Evolutionary conservation across 2,329 filamentous ascomycete genomes (phyloP).

Genomic region (Leptosphaerulina australis): DNA sequence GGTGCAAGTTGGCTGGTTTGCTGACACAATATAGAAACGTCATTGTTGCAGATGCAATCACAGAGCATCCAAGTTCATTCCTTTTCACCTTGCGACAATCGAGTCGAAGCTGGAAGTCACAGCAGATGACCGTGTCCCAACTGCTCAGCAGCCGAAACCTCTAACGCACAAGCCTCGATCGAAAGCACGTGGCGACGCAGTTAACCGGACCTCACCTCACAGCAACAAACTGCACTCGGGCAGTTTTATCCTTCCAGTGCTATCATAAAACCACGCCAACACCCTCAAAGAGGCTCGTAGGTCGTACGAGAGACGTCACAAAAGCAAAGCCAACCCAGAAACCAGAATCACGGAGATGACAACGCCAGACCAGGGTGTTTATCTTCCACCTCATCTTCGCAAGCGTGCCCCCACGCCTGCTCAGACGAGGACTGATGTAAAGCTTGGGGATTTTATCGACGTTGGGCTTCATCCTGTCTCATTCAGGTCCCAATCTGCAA

Average conservation of each 20-base stretch:
- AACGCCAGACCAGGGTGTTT: no score
- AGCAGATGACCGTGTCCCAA: not conserved
- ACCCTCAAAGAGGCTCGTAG: not conserved
- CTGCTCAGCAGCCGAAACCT: slow-evolving; percentile 12
- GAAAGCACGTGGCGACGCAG: slow-evolving; percentile 10
- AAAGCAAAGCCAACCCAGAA: not conserved
- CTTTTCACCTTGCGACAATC: not conserved
- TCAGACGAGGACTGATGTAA: slow-evolving; percentile 10
- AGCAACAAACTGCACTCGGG: slow-evolving; percentile 7
- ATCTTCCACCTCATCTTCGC: slow-evolving; percentile 37
- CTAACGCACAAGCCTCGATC: not conserved
- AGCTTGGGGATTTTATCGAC: not conserved
- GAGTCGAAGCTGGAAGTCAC: not conserved
- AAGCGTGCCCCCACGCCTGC: slow-evolving; percentile 6
- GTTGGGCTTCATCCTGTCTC: slow-evolving; percentile 13
- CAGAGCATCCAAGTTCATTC: slow-evolving; percentile 9
- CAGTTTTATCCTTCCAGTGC: not conserved
- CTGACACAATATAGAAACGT: not conserved
- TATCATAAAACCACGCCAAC: not conserved
- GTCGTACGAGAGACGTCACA: not conserved
- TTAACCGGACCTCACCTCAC: not conserved
- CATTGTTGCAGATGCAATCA: not conserved
- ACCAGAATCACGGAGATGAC: not conserved
- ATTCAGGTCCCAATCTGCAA: slow-evolving; percentile 8
- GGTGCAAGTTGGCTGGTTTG: not conserved